These are phyloP conservation scores for Pyrenula aspistea DNA, from an alignment of 495 filamentous ascomycete species.

Conservation along the genomic window DNA sequence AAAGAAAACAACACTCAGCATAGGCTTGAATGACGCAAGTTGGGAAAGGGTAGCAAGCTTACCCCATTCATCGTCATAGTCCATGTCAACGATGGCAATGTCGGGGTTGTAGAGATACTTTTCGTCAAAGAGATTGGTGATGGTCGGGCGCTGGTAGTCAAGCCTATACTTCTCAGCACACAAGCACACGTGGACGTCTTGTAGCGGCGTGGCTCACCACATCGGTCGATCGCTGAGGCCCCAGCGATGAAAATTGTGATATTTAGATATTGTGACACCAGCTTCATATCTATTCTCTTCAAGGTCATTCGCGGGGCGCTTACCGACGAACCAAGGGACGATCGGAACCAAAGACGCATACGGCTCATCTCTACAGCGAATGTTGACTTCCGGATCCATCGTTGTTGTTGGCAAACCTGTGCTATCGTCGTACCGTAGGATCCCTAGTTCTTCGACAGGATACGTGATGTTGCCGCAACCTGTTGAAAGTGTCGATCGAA, in stretches of 20 bases:
- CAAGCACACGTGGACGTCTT: background rate
- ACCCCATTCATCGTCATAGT: background rate
- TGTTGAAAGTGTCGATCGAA: constrained; percentile 26
- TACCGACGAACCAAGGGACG: background rate
- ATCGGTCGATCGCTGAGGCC: background rate
- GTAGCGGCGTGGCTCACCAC: background rate
- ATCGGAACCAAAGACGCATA: background rate
- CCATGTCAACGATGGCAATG: background rate
- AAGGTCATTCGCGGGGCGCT: background rate
- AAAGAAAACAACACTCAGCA: too few relatives aligned
- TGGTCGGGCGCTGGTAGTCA: background rate
- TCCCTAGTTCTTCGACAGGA: constrained; percentile 38
- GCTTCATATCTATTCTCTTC: background rate
- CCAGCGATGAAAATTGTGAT: background rate
- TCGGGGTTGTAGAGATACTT: background rate
- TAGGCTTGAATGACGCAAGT: too few relatives aligned
- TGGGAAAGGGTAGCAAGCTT: background rate
- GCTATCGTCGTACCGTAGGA: constrained; percentile 41
- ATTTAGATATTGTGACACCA: background rate
- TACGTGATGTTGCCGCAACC: constrained; percentile 11
- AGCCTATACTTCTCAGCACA: background rate
- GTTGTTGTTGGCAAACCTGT: constrained; percentile 13
- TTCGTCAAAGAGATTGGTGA: background rate
- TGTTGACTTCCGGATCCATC: background rate
- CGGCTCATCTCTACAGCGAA: background rate